These are phyloP conservation scores for Cytospora chrysosperma DNA, from an alignment of 2,329 filamentous ascomycete species.

Conservation along the genomic window DNA sequence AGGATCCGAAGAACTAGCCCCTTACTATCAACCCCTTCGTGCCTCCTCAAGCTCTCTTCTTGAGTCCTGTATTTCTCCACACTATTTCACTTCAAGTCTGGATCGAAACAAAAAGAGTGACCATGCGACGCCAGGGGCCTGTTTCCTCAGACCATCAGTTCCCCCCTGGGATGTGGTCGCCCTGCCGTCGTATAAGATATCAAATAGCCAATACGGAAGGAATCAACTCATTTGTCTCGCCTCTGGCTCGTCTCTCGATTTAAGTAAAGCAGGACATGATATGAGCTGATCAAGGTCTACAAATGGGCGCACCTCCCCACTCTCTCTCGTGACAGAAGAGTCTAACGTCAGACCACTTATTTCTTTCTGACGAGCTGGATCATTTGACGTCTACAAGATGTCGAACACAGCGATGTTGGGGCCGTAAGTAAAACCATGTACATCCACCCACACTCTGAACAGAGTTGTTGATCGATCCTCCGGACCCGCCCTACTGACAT, in stretches of 20 bases:
- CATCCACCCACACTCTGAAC: not conserved
- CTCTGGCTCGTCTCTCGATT: conserved; percentile 6
- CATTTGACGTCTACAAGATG: conserved; percentile 3
- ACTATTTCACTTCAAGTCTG: not conserved
- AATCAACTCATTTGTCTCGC: conserved; percentile 11
- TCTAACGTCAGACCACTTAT: conserved; percentile 1
- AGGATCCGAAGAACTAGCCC: conserved; percentile 1
- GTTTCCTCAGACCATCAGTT: conserved; percentile 1
- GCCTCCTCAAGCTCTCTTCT: not conserved
- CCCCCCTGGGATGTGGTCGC: conserved; percentile 1
- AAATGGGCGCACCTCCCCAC: conserved; percentile 20
- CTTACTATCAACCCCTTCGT: not conserved
- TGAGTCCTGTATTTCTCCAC: not conserved
- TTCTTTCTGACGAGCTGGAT: not conserved
- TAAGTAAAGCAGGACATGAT: not conserved
- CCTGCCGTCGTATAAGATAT: not conserved
- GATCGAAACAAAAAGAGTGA: conserved; percentile 11
- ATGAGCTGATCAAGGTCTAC: conserved; percentile 19
- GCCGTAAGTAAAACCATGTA: conserved; percentile 9
- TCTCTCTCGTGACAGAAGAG: not conserved
- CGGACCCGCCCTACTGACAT: conserved; percentile 7
- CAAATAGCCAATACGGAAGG: not conserved
- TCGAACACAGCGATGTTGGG: conserved; percentile 5
- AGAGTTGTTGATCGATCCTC: not conserved
- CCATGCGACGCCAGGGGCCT: conserved; percentile 10